These are phyloP conservation scores for Saccharomycopsis sp. DNA, from an alignment of 805 yeast genomes.

Conservation along the genomic window DNA sequence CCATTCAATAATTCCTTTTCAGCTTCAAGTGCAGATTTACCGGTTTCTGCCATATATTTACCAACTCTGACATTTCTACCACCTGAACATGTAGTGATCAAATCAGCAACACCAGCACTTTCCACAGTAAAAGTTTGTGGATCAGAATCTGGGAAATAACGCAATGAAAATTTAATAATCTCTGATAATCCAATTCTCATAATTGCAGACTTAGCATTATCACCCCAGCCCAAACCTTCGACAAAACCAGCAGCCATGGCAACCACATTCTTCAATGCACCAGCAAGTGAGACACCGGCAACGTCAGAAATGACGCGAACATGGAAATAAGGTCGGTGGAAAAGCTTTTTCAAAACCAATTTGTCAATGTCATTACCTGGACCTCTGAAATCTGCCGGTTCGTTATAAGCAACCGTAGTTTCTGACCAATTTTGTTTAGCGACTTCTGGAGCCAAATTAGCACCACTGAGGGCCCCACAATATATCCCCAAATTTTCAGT, in stretches of 20 bases:
- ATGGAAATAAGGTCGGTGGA: slow-evolving; percentile 98
- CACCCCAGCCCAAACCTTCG: slow-evolving; percentile 98
- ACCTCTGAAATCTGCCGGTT: slow-evolving; percentile 63
- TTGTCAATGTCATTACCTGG: slow-evolving; percentile 68
- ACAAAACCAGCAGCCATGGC: slow-evolving; percentile 97
- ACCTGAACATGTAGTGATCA: slow-evolving; percentile 95
- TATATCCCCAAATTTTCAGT: slow-evolving; percentile 74
- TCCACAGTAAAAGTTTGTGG: slow-evolving; percentile 85
- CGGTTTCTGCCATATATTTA: slow-evolving; percentile 72
- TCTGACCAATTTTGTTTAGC: slow-evolving; percentile 96
- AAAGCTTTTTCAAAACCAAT: slow-evolving; percentile 63
- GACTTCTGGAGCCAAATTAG: slow-evolving; percentile 95
- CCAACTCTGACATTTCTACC: slow-evolving; percentile 96
- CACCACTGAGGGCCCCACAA: slow-evolving; percentile 97
- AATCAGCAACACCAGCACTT: slow-evolving; percentile 96
- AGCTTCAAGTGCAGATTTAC: slow-evolving; percentile 69
- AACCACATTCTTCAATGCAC: slow-evolving; percentile 93
- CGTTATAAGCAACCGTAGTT: slow-evolving; percentile 88
- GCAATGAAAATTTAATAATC: slow-evolving; percentile 77
- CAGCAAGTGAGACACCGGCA: slow-evolving; percentile 93
- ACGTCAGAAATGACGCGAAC: slow-evolving; percentile 89
- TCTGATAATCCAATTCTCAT: slow-evolving; percentile 94
- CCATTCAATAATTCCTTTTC: slow-evolving; percentile 88
- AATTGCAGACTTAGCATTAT: slow-evolving; percentile 94
- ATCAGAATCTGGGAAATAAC: slow-evolving; percentile 69